These are phyloP conservation scores for Penicillium capsulatum DNA, from an alignment of 2,329 filamentous ascomycete genomes.

Conservation along the genomic window DNA sequence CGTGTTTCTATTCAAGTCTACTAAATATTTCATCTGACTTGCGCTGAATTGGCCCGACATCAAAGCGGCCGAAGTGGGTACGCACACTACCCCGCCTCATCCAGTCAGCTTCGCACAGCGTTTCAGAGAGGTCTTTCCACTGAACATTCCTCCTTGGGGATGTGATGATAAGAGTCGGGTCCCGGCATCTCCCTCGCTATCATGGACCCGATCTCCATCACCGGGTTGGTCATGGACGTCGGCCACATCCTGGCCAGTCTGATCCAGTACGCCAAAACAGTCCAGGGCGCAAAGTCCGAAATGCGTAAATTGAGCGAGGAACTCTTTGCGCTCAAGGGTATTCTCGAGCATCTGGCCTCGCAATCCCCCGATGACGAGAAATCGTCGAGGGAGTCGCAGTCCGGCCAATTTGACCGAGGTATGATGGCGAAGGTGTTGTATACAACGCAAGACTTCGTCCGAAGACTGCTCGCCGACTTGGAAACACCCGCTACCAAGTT, in stretches of 20 bases:
- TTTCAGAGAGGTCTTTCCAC: too few species aligned
- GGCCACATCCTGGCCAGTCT: conserved; percentile 12
- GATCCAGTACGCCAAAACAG: conserved; percentile 16
- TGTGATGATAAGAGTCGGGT: too few species aligned
- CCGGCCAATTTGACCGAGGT: conserved; percentile 8
- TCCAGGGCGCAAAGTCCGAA: conserved; percentile 15
- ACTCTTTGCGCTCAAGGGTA: conserved; percentile 17
- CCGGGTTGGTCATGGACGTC: conserved; percentile 14
- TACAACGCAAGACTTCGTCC: conserved; percentile 14
- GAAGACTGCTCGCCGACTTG: conserved; percentile 11
- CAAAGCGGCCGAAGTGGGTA: too few species aligned
- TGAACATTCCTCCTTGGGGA: too few species aligned
- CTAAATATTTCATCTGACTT: too few species aligned
- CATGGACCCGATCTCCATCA: conserved; percentile 20
- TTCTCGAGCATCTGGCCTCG: conserved; percentile 14
- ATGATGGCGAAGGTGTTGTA: conserved; percentile 12
- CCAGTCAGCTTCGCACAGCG: too few species aligned
- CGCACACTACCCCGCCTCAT: too few species aligned
- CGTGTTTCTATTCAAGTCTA: too few species aligned
- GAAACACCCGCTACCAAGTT: conserved; percentile 13
- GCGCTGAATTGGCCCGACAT: too few species aligned
- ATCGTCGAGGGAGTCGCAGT: conserved; percentile 2
- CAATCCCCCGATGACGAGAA: conserved; percentile 4
- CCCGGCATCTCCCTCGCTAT: too few species aligned
- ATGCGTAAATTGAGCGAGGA: conserved; percentile 19